phyloP scores from a whole-genome alignment of 1,139 yeast species.

The Pichia kudriavzevii region DNA sequence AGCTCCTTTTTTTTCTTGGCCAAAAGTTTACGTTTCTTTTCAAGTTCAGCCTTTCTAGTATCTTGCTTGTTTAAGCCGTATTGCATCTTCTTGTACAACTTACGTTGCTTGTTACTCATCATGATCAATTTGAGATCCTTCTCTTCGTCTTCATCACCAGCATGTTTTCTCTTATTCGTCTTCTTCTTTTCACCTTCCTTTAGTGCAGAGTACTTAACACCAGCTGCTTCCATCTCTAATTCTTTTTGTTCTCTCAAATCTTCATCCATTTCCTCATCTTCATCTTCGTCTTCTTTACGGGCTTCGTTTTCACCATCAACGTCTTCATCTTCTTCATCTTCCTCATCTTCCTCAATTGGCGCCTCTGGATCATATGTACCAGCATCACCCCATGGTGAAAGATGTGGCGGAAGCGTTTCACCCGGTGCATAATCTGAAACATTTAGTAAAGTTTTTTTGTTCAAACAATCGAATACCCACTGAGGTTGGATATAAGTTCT shows the following conservation, averaged over 20 bases:
- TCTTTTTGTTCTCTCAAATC: conserved; percentile 70
- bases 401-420: conserved; percentile 90
- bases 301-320: conserved; percentile 43
- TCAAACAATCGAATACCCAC: conserved; percentile 92
- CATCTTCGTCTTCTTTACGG: conserved; percentile 35
- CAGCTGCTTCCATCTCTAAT: conserved; percentile 84
- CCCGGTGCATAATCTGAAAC: conserved; percentile 88
- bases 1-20: conserved; percentile 37
- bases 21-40: conserved; percentile 71
- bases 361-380: conserved; percentile 83
- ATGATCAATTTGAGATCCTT: conserved; percentile 89
- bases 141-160: conserved; percentile 76
- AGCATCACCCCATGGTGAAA: conserved; percentile 98
- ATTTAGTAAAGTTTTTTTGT: conserved; percentile 65
- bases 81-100: conserved; percentile 91
- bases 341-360: conserved; percentile 34
- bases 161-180: conserved; percentile 43
- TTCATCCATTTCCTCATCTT: conserved; percentile 26
- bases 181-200: conserved; percentile 28
- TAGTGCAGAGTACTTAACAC: conserved; percentile 65
- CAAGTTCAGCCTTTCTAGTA: conserved; percentile 63
- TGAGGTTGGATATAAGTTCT: conserved; percentile 95
- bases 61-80: conserved; percentile 84
- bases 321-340: conserved; percentile 43
- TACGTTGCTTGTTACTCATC: conserved; percentile 97